These are phyloP conservation scores for Eucalyptus erythrocorys DNA, from an alignment of 345 rosid species.

Conservation along the genomic window DNA sequence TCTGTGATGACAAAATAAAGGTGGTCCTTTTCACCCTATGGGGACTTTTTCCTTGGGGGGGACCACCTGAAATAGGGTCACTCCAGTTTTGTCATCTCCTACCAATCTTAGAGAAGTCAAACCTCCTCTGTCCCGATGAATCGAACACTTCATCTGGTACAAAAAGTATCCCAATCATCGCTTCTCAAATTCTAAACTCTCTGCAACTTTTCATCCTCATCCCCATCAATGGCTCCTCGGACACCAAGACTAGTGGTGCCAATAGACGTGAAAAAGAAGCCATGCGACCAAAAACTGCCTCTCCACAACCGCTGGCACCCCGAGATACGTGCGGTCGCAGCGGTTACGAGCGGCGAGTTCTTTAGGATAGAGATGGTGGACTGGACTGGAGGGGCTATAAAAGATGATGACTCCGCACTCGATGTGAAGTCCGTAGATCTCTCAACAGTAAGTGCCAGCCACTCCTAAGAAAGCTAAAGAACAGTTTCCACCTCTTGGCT, in stretches of 20 bases:
- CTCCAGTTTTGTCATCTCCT: background rate
- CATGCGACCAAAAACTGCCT: slow-evolving; percentile 51
- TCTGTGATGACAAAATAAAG: background rate
- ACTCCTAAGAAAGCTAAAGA: background rate
- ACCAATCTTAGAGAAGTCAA: background rate
- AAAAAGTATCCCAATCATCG: background rate
- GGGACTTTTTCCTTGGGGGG: background rate
- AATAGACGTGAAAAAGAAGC: slow-evolving; percentile 57
- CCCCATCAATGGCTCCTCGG: slow-evolving; percentile 38
- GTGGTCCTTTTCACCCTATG: background rate
- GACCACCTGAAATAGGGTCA: background rate
- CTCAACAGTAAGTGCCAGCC: slow-evolving; percentile 32
- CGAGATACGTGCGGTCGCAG: slow-evolving; percentile 41
- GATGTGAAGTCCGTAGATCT: slow-evolving; percentile 31
- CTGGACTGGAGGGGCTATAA: slow-evolving; percentile 54
- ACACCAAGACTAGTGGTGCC: slow-evolving; percentile 50
- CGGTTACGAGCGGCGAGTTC: slow-evolving; percentile 36
- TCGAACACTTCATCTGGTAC: background rate
- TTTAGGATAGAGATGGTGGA: slow-evolving; percentile 66
- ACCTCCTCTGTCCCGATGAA: background rate
- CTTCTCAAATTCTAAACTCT: background rate
- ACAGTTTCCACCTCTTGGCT: background rate
- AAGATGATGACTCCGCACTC: slow-evolving; percentile 17
- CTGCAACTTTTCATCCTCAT: background rate
- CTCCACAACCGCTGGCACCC: slow-evolving; percentile 94